Conservation (phyloP, 768 basidiomycete genomes). For the Trametes cingulata region DNA sequence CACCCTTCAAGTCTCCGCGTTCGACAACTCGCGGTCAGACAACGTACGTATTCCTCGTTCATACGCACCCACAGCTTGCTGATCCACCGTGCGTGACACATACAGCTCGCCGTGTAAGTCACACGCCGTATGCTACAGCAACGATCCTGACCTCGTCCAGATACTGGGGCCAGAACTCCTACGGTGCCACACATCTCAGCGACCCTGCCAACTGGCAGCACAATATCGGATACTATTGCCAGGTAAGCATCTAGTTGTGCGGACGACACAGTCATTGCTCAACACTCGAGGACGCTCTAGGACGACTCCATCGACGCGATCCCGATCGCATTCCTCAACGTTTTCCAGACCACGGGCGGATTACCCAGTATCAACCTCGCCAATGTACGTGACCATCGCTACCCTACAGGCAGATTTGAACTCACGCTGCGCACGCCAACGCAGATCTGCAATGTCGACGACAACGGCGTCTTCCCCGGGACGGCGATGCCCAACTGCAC, state of each 20-base stretch:
- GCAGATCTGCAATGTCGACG: conserved; percentile 60
- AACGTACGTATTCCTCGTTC: conserved; percentile 9
- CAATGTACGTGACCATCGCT: conserved; percentile 41
- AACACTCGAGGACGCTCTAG: conserved; percentile 25
- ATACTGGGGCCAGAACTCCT: conserved; percentile 62
- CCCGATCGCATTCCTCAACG: conserved; percentile 60
- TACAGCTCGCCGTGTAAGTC: conserved; percentile 32
- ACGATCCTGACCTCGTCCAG: conserved; percentile 22
- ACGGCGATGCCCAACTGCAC: conserved; percentile 62
- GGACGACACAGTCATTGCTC: not conserved
- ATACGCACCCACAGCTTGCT: not conserved
- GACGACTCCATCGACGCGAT: conserved; percentile 58
- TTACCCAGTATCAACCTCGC: conserved; percentile 60
- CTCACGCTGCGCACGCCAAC: not conserved
- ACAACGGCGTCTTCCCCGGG: conserved; percentile 59
- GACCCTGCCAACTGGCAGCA: conserved; percentile 51
- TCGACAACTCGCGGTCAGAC: conserved; percentile 17
- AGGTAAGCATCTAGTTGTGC: conserved; percentile 32
- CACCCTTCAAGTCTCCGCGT: conserved; percentile 5
- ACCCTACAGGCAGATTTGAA: conserved; percentile 23
- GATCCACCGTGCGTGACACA: not conserved
- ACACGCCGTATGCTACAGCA: not conserved
- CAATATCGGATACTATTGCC: conserved; percentile 50
- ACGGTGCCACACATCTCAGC: conserved; percentile 47
- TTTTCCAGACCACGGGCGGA: conserved; percentile 58